Percentiles rank a stretch among this genome's conserved stretches.
Conservation (phyloP, 2,329 filamentous ascomycete species). For the Penicillium sp. region DNA sequence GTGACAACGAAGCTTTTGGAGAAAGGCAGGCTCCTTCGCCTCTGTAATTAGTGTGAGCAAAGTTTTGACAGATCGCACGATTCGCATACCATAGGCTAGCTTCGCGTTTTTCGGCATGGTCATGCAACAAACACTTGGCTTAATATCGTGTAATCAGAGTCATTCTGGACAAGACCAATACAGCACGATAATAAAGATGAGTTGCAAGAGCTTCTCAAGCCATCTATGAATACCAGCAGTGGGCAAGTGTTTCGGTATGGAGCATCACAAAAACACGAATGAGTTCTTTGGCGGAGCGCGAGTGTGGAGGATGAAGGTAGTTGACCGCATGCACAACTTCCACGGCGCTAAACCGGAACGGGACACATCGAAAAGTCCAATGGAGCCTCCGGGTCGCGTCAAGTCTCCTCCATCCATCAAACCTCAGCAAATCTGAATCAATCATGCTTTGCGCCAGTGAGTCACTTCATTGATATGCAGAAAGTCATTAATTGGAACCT, state of each 20-base stretch:
- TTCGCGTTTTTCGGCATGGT: conserved; percentile 40
- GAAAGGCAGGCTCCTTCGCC: conserved; percentile 39
- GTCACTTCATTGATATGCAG: conserved; percentile 21
- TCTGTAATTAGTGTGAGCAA: conserved; percentile 22
- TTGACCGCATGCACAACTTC: conserved; percentile 19
- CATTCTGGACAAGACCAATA: conserved; percentile 3
- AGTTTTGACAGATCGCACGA: not conserved
- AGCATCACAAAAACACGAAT: too few relatives aligned
- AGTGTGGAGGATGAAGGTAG: not conserved
- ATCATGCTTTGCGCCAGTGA: conserved; percentile 61
- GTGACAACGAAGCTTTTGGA: conserved; percentile 37
- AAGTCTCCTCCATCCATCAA: conserved; percentile 20
- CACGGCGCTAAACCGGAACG: conserved; percentile 30
- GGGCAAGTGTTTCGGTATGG: too few relatives aligned
- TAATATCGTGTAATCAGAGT: conserved; percentile 9
- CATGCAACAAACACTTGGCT: conserved; percentile 5
- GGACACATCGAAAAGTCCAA: conserved; percentile 32
- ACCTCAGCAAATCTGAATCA: conserved; percentile 16
- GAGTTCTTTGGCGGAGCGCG: not conserved
- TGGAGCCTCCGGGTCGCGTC: conserved; percentile 29
- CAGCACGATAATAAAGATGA: too few relatives aligned
- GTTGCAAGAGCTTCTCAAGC: too few relatives aligned
- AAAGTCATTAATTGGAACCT: conserved; percentile 7
- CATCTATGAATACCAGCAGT: too few relatives aligned
- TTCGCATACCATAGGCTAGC: conserved; percentile 37